Evolutionary conservation across 495 filamentous ascomycete genomes (phyloP).

Genomic region (Mytilinidion resinicola): DNA sequence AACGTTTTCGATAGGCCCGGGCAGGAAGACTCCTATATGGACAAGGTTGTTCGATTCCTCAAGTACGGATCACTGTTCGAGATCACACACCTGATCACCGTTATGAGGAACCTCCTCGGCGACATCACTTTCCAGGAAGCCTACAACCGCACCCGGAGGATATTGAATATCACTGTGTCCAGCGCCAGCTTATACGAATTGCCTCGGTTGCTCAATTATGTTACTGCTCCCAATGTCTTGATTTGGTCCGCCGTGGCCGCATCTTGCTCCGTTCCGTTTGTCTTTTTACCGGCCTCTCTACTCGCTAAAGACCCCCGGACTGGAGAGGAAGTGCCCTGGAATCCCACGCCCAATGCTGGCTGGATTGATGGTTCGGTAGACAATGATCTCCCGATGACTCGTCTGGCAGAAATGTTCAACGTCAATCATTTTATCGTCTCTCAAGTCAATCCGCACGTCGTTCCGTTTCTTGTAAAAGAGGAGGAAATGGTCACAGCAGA

Average conservation of each 20-base stretch:
- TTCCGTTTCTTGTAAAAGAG: slow-evolving; percentile 75
- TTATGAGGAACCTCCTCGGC: slow-evolving; percentile 73
- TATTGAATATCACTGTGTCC: slow-evolving; percentile 89
- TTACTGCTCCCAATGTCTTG: slow-evolving; percentile 87
- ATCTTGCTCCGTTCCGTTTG: slow-evolving; percentile 86
- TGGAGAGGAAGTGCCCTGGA: slow-evolving; percentile 73
- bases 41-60: slow-evolving; percentile 66
- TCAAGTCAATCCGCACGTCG: slow-evolving; percentile 90
- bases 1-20: slow-evolving; percentile 73
- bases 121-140: slow-evolving; percentile 93
- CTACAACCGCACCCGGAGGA: slow-evolving; percentile 83
- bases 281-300: slow-evolving; percentile 69
- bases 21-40: slow-evolving; percentile 59
- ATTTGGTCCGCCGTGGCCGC: slow-evolving; percentile 97
- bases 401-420: slow-evolving; percentile 91
- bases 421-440: slow-evolving; percentile 98
- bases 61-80: slow-evolving; percentile 80
- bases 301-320: slow-evolving; percentile 82
- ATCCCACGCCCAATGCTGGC: slow-evolving; percentile 62
- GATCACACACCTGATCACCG: slow-evolving; percentile 67
- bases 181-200: slow-evolving; percentile 82
- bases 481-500: slow-evolving; percentile 46
- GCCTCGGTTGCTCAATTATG: slow-evolving; percentile 80
- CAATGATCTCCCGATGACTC: slow-evolving; percentile 87
- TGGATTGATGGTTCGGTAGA: slow-evolving; percentile 95